Evolutionary conservation across 129 eudicot genomes (phyloP).

Genomic region (Tanacetum coccineum): DNA sequence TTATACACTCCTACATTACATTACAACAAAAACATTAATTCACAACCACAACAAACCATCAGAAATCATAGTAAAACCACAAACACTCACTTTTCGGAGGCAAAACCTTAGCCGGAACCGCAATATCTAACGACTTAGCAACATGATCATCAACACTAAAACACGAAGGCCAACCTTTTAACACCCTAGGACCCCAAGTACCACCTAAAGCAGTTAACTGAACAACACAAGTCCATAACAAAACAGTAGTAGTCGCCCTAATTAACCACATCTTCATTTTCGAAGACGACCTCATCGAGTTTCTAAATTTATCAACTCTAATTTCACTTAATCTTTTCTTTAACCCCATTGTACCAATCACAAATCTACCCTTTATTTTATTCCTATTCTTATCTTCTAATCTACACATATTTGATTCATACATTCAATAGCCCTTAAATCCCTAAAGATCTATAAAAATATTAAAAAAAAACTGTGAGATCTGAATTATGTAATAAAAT

Average conservation of each 20-base stretch:
- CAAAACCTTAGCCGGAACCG: constrained; percentile 53
- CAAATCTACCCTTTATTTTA: constrained; percentile 37
- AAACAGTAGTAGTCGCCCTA: constrained; percentile 64
- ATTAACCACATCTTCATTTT: constrained; percentile 83
- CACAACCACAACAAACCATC: background rate
- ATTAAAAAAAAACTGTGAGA: no score
- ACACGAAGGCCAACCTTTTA: constrained; percentile 92
- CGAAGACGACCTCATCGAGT: constrained; percentile 41
- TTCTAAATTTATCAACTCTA: constrained; percentile 55
- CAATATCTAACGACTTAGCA: constrained; percentile 30
- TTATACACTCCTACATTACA: constrained; percentile 76
- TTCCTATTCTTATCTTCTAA: constrained; percentile 18
- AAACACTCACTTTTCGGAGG: constrained; percentile 84
- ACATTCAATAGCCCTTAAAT: no score
- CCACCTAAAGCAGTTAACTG: constrained; percentile 47
- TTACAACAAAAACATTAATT: constrained; percentile 6
- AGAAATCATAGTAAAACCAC: background rate
- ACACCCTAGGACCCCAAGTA: constrained; percentile 80
- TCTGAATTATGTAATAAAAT: no score
- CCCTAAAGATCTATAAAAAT: no score
- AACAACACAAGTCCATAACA: constrained; percentile 90
- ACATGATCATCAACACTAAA: constrained; percentile 58
- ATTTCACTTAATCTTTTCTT: constrained; percentile 40
- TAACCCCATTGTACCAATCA: constrained; percentile 57
- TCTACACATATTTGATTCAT: no score